Conservation (phyloP, 345 rosid genomes). For the Camelina sativa region DNA sequence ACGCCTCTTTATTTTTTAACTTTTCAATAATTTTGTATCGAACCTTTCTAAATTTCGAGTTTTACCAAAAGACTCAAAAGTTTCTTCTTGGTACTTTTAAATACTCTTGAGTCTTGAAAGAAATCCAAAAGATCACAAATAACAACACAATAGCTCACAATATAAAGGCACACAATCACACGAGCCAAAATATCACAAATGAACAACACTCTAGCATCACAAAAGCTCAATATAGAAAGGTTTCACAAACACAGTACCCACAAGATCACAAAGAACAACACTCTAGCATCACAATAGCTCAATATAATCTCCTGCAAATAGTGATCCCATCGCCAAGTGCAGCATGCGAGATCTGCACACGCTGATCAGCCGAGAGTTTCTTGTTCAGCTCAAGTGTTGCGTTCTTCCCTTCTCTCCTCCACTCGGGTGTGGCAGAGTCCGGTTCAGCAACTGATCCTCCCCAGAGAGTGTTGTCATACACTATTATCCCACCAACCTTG, state of each 20-base stretch:
- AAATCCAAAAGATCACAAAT: no score
- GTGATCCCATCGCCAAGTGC: conserved; percentile 64
- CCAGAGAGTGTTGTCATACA: conserved; percentile 66
- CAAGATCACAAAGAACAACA: neutral
- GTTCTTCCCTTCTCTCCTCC: conserved; percentile 3
- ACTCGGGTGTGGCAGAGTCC: conserved; percentile 41
- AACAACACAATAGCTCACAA: neutral
- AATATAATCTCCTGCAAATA: conserved; percentile 50
- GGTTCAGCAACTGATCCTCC: conserved; percentile 53
- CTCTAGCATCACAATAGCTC: conserved; percentile 16
- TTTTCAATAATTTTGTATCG: neutral
- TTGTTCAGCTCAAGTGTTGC: conserved; percentile 50
- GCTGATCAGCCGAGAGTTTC: conserved; percentile 51
- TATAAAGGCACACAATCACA: neutral
- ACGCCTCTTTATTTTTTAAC: conserved; percentile 47
- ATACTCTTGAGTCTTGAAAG: neutral
- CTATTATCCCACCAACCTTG: conserved; percentile 60
- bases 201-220: neutral
- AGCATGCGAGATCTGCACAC: conserved; percentile 57
- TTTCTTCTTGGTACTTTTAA: neutral
- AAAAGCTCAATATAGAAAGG: neutral
- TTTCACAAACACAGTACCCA: neutral
- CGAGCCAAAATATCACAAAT: neutral
- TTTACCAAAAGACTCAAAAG: neutral
- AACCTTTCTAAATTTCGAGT: neutral